phyloP scores from a whole-genome alignment of 176 grass and related monocot species.

The Carex littledalei region DNA sequence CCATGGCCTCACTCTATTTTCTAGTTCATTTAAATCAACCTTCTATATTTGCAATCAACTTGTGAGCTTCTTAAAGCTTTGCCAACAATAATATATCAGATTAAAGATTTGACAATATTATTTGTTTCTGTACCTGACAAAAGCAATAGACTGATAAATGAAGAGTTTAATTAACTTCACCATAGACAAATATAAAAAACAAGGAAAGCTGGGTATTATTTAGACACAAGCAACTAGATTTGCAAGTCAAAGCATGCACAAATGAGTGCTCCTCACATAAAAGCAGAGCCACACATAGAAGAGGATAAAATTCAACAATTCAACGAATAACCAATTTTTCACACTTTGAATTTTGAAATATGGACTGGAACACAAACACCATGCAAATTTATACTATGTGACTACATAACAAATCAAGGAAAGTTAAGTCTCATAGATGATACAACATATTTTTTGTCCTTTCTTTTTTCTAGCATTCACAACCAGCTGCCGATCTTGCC shows the following conservation, averaged over 20 bases:
- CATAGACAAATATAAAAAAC: background rate
- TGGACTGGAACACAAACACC: slow-evolving; percentile 11
- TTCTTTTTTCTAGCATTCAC: slow-evolving; percentile 68
- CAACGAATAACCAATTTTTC: slow-evolving; percentile 19
- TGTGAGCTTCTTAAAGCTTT: background rate
- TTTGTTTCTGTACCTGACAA: background rate
- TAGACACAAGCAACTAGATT: slow-evolving; percentile 18
- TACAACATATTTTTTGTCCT: slow-evolving; percentile 6
- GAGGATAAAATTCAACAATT: slow-evolving; percentile 18
- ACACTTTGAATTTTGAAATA: slow-evolving; percentile 12
- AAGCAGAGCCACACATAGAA: slow-evolving; percentile 3
- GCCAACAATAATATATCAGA: background rate
- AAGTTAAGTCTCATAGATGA: slow-evolving; percentile 15
- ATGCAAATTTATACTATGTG: slow-evolving; percentile 25
- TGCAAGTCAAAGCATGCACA: slow-evolving; percentile 12
- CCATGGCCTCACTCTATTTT: no score
- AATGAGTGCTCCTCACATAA: slow-evolving; percentile 3
- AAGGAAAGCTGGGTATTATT: slow-evolving; percentile 17
- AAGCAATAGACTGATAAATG: background rate
- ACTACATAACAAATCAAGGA: slow-evolving; percentile 21
- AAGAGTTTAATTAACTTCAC: background rate
- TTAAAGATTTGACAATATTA: background rate
- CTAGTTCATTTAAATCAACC: background rate
- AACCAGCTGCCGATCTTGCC: slow-evolving; percentile 48
- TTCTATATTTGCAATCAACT: background rate